Conservation (phyloP, 208 protist genomes). For the Borovskyia barvae region DNA sequence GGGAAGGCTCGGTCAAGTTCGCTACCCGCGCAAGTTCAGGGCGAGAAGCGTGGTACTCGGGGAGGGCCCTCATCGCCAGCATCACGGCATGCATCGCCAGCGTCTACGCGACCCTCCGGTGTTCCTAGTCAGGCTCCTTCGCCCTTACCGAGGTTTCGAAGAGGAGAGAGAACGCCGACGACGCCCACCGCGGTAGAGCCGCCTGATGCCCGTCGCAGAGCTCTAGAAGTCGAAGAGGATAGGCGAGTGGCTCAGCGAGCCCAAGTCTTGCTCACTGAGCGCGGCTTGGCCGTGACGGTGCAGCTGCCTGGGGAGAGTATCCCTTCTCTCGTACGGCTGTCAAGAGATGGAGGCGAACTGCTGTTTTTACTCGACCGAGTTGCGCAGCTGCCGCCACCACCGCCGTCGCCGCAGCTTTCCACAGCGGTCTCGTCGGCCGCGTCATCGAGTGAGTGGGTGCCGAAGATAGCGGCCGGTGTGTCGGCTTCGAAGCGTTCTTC, state of each 20-base stretch:
- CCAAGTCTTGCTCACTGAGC: slow-evolving; percentile 11
- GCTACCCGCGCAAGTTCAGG: too few relatives aligned
- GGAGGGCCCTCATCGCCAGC: neutral
- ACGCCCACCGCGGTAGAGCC: too few relatives aligned
- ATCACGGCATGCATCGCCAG: neutral
- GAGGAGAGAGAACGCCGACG: too few relatives aligned
- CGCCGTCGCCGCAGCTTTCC: neutral
- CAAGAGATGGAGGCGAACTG: slow-evolving; percentile 38
- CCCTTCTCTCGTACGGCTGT: slow-evolving; percentile 33
- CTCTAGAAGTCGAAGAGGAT: too few relatives aligned
- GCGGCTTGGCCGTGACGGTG: slow-evolving; percentile 28
- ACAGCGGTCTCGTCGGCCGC: neutral
- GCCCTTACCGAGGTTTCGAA: too few relatives aligned
- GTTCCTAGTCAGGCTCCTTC: too few relatives aligned
- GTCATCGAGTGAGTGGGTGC: too few relatives aligned
- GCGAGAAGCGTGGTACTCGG: too few relatives aligned
- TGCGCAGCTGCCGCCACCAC: neutral
- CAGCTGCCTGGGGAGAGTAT: slow-evolving; percentile 22
- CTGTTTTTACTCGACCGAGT: slow-evolving; percentile 38
- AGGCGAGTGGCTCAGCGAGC: slow-evolving; percentile 12
- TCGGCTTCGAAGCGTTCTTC: too few relatives aligned
- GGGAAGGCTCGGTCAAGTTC: too few relatives aligned
- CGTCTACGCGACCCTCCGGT: neutral
- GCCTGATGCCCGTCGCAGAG: too few relatives aligned
- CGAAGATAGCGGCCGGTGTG: too few relatives aligned